Conservation (phyloP, 73 alveolate species). For the Tetrahymena thermophila region DNA sequence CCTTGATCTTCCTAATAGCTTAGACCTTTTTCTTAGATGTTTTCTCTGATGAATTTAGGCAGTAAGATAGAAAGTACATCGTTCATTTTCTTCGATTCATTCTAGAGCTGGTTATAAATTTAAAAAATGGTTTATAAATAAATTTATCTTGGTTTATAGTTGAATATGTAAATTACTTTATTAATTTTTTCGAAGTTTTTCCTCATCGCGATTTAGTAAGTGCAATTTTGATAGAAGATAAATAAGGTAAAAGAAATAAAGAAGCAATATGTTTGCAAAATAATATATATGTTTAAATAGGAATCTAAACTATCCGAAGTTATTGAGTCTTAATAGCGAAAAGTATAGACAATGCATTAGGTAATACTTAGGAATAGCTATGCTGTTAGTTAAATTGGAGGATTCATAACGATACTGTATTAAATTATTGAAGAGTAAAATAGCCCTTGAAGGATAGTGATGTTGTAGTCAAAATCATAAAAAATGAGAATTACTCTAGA, state of each 20-base stretch:
- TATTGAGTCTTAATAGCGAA: not conserved
- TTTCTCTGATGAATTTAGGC: slow-evolving; percentile 44
- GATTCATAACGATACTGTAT: not conserved
- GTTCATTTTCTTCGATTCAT: slow-evolving; percentile 30
- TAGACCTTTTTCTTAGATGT: slow-evolving; percentile 38
- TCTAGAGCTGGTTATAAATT: not conserved
- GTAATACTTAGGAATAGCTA: not conserved
- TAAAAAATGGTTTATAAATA: not conserved
- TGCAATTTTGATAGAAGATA: not conserved
- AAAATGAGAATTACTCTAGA: not conserved
- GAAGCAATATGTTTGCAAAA: not conserved
- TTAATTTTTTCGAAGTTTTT: not conserved
- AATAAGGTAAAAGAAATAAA: not conserved
- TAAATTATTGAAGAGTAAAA: not conserved
- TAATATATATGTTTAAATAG: not conserved
- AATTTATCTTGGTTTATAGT: not conserved
- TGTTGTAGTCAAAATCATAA: not conserved
- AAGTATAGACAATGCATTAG: not conserved
- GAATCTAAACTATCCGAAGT: not conserved
- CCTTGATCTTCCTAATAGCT: slow-evolving; percentile 35
- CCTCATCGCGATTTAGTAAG: not conserved
- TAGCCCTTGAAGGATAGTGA: not conserved
- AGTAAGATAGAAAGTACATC: slow-evolving; percentile 33
- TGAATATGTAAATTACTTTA: not conserved
- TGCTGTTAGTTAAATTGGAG: not conserved